Evolutionary conservation across 2,329 filamentous ascomycete species (phyloP).

Genomic region (Aspergillus aculeatus): DNA sequence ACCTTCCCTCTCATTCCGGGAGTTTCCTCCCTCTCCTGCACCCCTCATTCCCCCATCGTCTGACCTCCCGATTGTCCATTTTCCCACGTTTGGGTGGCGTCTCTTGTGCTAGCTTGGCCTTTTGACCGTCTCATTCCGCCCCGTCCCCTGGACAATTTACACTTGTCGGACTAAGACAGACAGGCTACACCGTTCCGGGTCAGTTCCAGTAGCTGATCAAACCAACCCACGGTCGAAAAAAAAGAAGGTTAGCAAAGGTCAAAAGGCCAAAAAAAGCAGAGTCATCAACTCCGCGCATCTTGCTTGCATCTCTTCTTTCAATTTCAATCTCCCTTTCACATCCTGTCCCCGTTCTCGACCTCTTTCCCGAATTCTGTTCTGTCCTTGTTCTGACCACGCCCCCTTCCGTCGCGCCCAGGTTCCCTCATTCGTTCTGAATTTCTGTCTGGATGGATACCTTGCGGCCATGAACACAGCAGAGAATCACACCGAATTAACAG

Average conservation of each 20-base stretch:
- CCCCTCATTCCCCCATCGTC: background rate
- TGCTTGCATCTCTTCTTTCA: background rate
- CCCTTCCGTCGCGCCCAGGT: slow-evolving; percentile 9
- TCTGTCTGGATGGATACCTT: slow-evolving; percentile 29
- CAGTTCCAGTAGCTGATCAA: background rate
- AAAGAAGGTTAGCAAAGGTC: background rate
- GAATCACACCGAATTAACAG: slow-evolving; percentile 24
- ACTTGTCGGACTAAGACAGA: background rate
- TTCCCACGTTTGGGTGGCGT: background rate
- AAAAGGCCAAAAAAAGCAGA: background rate
- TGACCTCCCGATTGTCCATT: background rate
- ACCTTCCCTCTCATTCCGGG: background rate
- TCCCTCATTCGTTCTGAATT: background rate
- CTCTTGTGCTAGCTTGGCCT: background rate
- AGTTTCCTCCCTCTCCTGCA: background rate
- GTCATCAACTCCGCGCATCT: background rate
- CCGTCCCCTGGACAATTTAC: background rate
- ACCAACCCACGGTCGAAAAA: background rate
- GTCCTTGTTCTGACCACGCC: background rate
- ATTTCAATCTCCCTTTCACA: background rate
- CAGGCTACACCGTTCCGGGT: background rate
- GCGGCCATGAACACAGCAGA: slow-evolving; percentile 38
- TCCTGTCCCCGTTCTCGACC: slow-evolving; percentile 4
- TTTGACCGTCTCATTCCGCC: background rate
- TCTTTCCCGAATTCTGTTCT: slow-evolving; percentile 9